Percentiles rank a stretch among this genome's conserved stretches.
Evolutionary conservation across 2,329 filamentous ascomycete genomes (phyloP).

Genomic region (Nigrospora oryzae): DNA sequence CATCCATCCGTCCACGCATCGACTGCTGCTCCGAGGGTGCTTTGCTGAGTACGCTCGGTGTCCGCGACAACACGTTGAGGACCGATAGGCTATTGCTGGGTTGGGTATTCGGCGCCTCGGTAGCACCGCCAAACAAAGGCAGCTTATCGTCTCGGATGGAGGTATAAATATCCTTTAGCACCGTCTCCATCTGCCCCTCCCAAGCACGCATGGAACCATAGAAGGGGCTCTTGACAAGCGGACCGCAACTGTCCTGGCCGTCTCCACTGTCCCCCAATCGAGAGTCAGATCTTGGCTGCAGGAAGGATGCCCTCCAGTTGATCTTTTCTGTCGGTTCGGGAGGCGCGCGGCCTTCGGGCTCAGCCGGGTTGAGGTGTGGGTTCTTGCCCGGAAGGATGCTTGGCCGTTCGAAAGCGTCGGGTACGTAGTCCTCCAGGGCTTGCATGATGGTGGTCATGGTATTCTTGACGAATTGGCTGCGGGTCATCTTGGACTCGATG

Average conservation of each 20-base stretch:
- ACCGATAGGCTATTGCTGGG: slow-evolving; percentile 57
- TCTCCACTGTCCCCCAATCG: slow-evolving; percentile 27
- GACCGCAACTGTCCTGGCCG: slow-evolving; percentile 52
- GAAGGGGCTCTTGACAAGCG: slow-evolving; percentile 70
- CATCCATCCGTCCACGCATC: slow-evolving; percentile 60
- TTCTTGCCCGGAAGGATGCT: slow-evolving; percentile 42
- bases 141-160: slow-evolving; percentile 84
- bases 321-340: slow-evolving; percentile 14
- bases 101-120: slow-evolving; percentile 36
- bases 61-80: slow-evolving; percentile 70
- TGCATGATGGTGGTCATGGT: slow-evolving; percentile 84
- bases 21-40: slow-evolving; percentile 76
- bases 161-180: slow-evolving; percentile 83
- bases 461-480: slow-evolving; percentile 90
- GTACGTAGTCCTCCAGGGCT: slow-evolving; percentile 63
- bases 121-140: slow-evolving; percentile 63
- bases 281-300: slow-evolving; percentile 37
- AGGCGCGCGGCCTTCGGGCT: slow-evolving; percentile 10
- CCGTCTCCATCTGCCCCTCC: slow-evolving; percentile 83
- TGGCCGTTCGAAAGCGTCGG: slow-evolving; percentile 55
- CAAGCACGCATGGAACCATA: slow-evolving; percentile 69
- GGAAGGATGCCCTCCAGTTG: slow-evolving; percentile 35
- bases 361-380: slow-evolving; percentile 14
- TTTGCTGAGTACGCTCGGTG: slow-evolving; percentile 87
- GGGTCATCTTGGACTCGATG: slow-evolving; percentile 94